Conservation (phyloP, 176 grass and related monocot species). For the Canna indica region DNA sequence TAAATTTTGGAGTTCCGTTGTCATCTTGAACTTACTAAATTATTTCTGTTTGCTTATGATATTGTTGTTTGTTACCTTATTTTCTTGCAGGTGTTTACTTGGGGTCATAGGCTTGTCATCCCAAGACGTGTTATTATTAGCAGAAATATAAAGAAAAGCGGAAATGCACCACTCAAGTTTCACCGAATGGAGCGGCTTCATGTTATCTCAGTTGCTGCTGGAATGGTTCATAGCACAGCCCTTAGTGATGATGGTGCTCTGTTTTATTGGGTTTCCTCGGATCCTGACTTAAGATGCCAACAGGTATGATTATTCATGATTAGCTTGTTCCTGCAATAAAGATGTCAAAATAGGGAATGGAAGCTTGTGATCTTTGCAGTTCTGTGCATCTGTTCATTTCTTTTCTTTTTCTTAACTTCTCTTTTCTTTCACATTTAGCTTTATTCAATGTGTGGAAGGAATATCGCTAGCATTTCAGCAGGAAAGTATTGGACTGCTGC, state of each 20-base stretch:
- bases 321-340: not conserved
- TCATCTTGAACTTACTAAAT: not conserved
- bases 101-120: slow-evolving; percentile 93
- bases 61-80: not conserved
- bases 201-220: slow-evolving; percentile 75
- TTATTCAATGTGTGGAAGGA: slow-evolving; percentile 65
- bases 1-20: not conserved
- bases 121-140: slow-evolving; percentile 73
- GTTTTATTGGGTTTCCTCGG: slow-evolving; percentile 90
- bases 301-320: slow-evolving; percentile 49
- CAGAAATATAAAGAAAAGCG: slow-evolving; percentile 80
- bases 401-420: not conserved
- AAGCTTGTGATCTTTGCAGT: not conserved
- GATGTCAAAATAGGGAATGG: not conserved
- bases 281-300: slow-evolving; percentile 89
- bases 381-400: not conserved
- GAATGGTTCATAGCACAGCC: slow-evolving; percentile 66
- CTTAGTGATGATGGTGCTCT: slow-evolving; percentile 82
- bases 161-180: slow-evolving; percentile 87
- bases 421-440: slow-evolving; percentile 35
- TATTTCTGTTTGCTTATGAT: not conserved
- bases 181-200: slow-evolving; percentile 82
- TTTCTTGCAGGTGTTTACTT: slow-evolving; percentile 64
- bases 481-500: slow-evolving; percentile 92
- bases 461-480: slow-evolving; percentile 72